phyloP scores from a whole-genome alignment of 2,329 filamentous ascomycete species.

The Tolypocladium tundrense region DNA sequence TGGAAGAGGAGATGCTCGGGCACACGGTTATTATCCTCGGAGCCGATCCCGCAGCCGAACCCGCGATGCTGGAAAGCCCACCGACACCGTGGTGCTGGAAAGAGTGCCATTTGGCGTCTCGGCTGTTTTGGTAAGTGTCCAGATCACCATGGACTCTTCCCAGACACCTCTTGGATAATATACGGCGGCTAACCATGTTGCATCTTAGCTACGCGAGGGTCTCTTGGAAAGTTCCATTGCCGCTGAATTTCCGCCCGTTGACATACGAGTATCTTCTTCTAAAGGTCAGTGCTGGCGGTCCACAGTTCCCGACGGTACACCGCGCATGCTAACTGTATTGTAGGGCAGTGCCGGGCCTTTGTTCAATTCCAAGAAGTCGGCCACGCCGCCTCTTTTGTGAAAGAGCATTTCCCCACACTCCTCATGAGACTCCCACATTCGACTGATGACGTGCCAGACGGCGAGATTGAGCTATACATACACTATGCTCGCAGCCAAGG shows the following conservation, averaged over 20 bases:
- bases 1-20: not conserved
- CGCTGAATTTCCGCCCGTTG: slow-evolving; percentile 24
- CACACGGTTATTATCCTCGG: slow-evolving; percentile 3
- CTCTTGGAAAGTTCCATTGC: slow-evolving; percentile 23
- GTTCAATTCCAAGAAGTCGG: slow-evolving; percentile 30
- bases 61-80: slow-evolving; percentile 30
- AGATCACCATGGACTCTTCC: not conserved
- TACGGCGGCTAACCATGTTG: not conserved
- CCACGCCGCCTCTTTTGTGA: slow-evolving; percentile 30
- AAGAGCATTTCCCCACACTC: slow-evolving; percentile 30
- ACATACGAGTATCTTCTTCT: slow-evolving; percentile 26
- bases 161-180: not conserved
- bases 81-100: slow-evolving; percentile 44
- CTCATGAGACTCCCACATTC: slow-evolving; percentile 22
- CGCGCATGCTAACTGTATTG: slow-evolving; percentile 7
- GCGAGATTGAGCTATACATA: slow-evolving; percentile 25
- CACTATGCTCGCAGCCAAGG: slow-evolving; percentile 30
- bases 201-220: slow-evolving; percentile 24
- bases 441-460: slow-evolving; percentile 28
- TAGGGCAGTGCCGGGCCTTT: slow-evolving; percentile 30
- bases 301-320: not conserved
- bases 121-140: slow-evolving; percentile 33
- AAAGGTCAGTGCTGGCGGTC: slow-evolving; percentile 15
- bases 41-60: slow-evolving; percentile 24
- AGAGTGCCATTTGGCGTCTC: slow-evolving; percentile 38